Percentiles rank a stretch among this genome's conserved stretches.
phyloP scores from a whole-genome alignment of 164 flowering plant genomes.

The Liriodendron chinense region DNA sequence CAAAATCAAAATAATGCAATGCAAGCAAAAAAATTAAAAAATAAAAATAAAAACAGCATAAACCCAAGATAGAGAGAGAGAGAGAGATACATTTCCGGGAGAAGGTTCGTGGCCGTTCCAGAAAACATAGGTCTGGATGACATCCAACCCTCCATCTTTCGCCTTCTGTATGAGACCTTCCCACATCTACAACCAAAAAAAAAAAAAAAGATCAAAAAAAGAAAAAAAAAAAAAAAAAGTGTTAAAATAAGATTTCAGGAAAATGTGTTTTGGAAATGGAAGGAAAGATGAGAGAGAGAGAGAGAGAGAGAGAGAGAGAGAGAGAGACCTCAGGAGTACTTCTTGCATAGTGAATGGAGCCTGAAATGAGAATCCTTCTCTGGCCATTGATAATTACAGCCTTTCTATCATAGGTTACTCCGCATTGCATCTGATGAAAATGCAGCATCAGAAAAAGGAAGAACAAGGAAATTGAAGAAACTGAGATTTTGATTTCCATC shows the following conservation, averaged over 20 bases:
- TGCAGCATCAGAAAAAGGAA: constrained; percentile 4
- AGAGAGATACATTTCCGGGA: constrained; percentile 59
- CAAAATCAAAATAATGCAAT: constrained; percentile 7
- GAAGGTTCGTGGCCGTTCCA: constrained; percentile 98
- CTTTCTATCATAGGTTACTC: constrained; percentile 19
- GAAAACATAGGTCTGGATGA: constrained; percentile 90
- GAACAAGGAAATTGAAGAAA: background rate
- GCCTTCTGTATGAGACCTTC: constrained; percentile 96
- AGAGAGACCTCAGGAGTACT: constrained; percentile 23
- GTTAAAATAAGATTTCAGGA: too few relatives aligned
- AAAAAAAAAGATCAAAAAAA: background rate
- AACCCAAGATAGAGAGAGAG: background rate
- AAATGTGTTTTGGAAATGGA: background rate
- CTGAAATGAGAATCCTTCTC: constrained; percentile 23
- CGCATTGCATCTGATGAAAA: constrained; percentile 8
- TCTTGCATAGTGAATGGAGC: constrained; percentile 21
- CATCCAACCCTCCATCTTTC: constrained; percentile 94
- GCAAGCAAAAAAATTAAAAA: background rate
- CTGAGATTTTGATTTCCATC: constrained; percentile 5
- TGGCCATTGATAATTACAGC: constrained; percentile 20
- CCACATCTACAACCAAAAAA: constrained; percentile 61
- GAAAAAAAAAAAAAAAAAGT: background rate
- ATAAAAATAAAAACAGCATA: background rate
- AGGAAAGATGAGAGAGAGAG: background rate
- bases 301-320: background rate